Evolutionary conservation across 2,329 filamentous ascomycete species (phyloP).

Genomic region (Alternaria hordeiaustralica): DNA sequence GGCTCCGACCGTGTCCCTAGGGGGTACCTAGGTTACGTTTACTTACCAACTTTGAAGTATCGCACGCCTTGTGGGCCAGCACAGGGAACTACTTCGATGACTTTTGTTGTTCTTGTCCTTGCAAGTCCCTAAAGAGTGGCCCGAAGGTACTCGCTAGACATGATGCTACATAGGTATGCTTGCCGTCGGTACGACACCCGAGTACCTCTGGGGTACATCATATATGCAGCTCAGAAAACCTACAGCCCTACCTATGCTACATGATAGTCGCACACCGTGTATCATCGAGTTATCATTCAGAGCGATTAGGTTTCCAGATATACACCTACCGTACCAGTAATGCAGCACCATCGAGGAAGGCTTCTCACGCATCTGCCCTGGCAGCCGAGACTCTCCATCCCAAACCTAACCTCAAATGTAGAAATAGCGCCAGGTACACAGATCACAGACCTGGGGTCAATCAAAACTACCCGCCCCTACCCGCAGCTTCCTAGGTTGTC

Average conservation of each 20-base stretch:
- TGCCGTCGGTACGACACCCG: background rate
- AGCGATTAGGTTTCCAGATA: background rate
- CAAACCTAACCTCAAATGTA: background rate
- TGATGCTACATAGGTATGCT: background rate
- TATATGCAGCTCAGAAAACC: background rate
- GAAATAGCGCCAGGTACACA: background rate
- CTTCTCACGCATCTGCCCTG: background rate
- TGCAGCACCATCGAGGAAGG: background rate
- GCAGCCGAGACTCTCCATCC: background rate
- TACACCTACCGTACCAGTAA: background rate
- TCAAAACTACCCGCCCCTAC: slow-evolving; percentile 4
- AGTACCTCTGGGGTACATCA: background rate
- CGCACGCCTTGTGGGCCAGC: background rate
- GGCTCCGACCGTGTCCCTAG: background rate
- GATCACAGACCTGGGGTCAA: slow-evolving; percentile 3
- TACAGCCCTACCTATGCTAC: background rate
- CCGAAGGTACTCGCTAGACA: background rate
- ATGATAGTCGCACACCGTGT: background rate
- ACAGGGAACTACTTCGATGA: background rate
- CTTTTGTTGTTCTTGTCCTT: background rate
- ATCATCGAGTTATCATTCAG: background rate
- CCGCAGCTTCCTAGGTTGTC: slow-evolving; percentile 9
- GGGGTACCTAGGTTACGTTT: background rate
- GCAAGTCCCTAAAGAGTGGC: background rate
- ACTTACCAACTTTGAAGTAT: background rate